phyloP scores from a whole-genome alignment of 2,329 filamentous ascomycete genomes.

The Penicillium sp. region DNA sequence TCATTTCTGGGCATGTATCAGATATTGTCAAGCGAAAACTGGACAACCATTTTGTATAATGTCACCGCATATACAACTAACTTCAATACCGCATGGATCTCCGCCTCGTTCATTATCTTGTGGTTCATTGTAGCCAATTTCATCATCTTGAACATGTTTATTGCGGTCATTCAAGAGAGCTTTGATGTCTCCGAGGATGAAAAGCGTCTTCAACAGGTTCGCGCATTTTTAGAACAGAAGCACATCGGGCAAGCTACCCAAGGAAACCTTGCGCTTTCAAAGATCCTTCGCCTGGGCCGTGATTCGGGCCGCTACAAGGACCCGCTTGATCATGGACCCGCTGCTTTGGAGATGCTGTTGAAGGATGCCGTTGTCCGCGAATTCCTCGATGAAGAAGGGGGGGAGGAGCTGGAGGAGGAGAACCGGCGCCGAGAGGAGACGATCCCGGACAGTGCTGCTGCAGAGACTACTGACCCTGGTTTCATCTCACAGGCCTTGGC shows the following conservation, averaged over 20 bases:
- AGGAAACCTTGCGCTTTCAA: conserved; percentile 67
- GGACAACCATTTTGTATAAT: conserved; percentile 84
- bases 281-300: conserved; percentile 63
- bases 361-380: conserved; percentile 95
- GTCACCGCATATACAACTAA: conserved; percentile 68
- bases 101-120: conserved; percentile 82
- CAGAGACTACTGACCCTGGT: conserved; percentile 56
- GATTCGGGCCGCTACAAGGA: conserved; percentile 67
- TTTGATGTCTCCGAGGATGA: conserved; percentile 99
- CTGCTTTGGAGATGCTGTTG: conserved; percentile 91
- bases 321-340: conserved; percentile 86
- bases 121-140: conserved; percentile 97
- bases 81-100: conserved; percentile 83
- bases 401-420: conserved; percentile 21
- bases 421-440: conserved; percentile 28
- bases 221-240: conserved; percentile 88
- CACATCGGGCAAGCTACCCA: conserved; percentile 69
- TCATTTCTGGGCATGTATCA: conserved; percentile 98
- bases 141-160: conserved; percentile 99
- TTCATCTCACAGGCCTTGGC: conserved; percentile 63
- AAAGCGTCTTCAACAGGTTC: conserved; percentile 94
- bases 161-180: conserved; percentile 99
- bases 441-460: conserved; percentile 30
- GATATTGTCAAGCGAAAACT: conserved; percentile 92
- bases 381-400: conserved; percentile 75